Percentiles rank a stretch among this genome's conserved stretches.
These are phyloP conservation scores for Sarocladium strictum DNA, from an alignment of 2,329 filamentous ascomycete species.

Conservation along the genomic window DNA sequence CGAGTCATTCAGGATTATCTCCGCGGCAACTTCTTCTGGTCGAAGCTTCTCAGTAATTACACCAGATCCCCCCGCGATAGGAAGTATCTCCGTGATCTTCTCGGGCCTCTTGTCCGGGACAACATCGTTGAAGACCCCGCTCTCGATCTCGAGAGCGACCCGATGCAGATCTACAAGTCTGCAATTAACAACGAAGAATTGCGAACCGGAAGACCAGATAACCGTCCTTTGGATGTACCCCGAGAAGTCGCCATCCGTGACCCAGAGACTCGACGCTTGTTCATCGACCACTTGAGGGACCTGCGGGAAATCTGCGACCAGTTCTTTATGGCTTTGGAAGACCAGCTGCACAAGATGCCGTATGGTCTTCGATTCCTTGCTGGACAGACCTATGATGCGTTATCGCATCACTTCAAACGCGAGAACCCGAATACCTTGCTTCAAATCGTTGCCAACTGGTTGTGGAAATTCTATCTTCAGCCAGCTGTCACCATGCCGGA, in stretches of 20 bases:
- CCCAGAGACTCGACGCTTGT: conserved; percentile 82
- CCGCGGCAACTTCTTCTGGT: conserved; percentile 90
- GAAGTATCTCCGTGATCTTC: conserved; percentile 82
- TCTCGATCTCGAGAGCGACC: conserved; percentile 91
- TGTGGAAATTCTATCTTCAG: conserved; percentile 91
- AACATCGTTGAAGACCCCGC: conserved; percentile 90
- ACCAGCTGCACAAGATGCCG: conserved; percentile 80
- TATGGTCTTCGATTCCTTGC: conserved; percentile 88
- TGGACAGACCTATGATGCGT: conserved; percentile 74
- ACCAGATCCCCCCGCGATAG: conserved; percentile 85
- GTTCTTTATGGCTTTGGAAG: conserved; percentile 76
- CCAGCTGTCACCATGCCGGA: conserved; percentile 86
- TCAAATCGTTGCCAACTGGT: conserved; percentile 81
- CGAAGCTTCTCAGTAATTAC: conserved; percentile 79
- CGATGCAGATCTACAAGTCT: conserved; percentile 92
- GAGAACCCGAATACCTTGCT: conserved; percentile 74
- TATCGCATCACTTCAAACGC: conserved; percentile 70
- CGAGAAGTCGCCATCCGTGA: conserved; percentile 95
- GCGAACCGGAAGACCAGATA: conserved; percentile 78
- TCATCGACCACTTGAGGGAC: conserved; percentile 91
- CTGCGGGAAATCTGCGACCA: conserved; percentile 92
- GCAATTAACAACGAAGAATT: conserved; percentile 97
- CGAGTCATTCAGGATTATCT: conserved; percentile 74
- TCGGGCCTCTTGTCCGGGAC: conserved; percentile 80
- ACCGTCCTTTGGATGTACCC: conserved; percentile 75